These are phyloP conservation scores for Debaryomyces sp. DNA, from an alignment of 1,139 yeast genomes.

Conservation along the genomic window DNA sequence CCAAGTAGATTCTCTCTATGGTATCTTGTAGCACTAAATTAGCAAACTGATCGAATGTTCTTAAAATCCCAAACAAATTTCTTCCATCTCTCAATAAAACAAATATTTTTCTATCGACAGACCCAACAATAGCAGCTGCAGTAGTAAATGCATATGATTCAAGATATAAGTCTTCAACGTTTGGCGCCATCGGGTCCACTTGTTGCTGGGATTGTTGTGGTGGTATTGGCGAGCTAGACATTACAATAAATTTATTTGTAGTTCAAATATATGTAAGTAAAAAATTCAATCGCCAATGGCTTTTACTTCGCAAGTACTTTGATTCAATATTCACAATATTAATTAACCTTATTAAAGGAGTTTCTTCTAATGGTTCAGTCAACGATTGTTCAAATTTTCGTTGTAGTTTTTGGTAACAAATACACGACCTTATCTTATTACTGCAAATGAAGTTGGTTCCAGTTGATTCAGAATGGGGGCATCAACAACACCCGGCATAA, in stretches of 20 bases:
- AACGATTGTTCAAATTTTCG: slow-evolving; percentile 5
- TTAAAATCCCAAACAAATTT: slow-evolving; percentile 81
- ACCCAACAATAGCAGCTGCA: slow-evolving; percentile 93
- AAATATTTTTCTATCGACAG: slow-evolving; percentile 86
- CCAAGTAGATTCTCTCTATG: slow-evolving; percentile 77
- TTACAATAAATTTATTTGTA: slow-evolving; percentile 4
- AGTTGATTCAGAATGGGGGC: background rate
- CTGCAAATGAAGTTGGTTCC: slow-evolving; percentile 1
- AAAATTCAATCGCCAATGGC: background rate
- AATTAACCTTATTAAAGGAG: background rate
- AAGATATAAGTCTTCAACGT: slow-evolving; percentile 55
- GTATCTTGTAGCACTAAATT: slow-evolving; percentile 92
- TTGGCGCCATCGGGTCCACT: slow-evolving; percentile 30
- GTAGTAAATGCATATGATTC: slow-evolving; percentile 90
- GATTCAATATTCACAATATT: slow-evolving; percentile 3
- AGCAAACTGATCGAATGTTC: slow-evolving; percentile 96
- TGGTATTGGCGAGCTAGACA: slow-evolving; percentile 23
- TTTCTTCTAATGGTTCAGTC: background rate
- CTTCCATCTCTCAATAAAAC: slow-evolving; percentile 91
- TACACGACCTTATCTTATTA: slow-evolving; percentile 3
- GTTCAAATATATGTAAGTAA: background rate
- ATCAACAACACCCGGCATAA: background rate
- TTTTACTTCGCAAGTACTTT: background rate
- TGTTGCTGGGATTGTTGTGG: slow-evolving; percentile 16
- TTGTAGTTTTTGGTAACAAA: background rate